A percentile compares a stretch with the other conserved stretches of the same genome.
Conservation (phyloP, 169 alveolate species). For the Eimeria praecox region DNA sequence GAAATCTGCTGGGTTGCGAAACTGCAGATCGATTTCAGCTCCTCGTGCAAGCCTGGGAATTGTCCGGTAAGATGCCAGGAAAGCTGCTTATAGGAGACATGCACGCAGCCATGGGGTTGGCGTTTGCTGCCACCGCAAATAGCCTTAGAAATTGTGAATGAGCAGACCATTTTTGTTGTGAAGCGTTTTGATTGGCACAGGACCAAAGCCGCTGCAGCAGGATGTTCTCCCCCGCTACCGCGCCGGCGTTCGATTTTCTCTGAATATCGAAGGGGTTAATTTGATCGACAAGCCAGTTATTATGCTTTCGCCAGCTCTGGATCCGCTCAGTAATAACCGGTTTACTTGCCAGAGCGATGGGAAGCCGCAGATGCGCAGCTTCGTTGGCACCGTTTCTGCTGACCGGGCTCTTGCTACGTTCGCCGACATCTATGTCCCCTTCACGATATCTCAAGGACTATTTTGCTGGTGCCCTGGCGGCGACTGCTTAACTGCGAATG, state of each 20-base stretch:
- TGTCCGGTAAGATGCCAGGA: slow-evolving; percentile 18
- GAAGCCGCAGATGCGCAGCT: slow-evolving; percentile 27
- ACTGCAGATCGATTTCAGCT: slow-evolving; percentile 15
- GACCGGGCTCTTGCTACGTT: slow-evolving; percentile 45
- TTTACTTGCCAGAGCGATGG: slow-evolving; percentile 59
- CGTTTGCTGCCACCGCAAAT: not conserved
- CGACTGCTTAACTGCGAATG: slow-evolving; percentile 14
- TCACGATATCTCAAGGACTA: slow-evolving; percentile 28
- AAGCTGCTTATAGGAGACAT: no score
- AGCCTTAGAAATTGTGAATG: not conserved
- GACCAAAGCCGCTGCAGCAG: slow-evolving; percentile 40
- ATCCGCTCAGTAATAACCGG: slow-evolving; percentile 20
- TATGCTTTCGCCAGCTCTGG: slow-evolving; percentile 31
- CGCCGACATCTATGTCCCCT: slow-evolving; percentile 34
- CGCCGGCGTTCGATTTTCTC: slow-evolving; percentile 40
- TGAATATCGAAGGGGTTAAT: slow-evolving; percentile 26
- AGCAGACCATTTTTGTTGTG: not conserved
- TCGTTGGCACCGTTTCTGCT: slow-evolving; percentile 37
- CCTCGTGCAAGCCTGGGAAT: slow-evolving; percentile 46
- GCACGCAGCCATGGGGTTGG: not conserved
- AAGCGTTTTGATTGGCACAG: slow-evolving; percentile 28
- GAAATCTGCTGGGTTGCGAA: slow-evolving; percentile 53
- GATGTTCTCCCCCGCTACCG: slow-evolving; percentile 28
- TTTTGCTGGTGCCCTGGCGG: slow-evolving; percentile 74
- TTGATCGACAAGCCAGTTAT: not conserved